Percentiles rank a stretch among this genome's conserved stretches.
Evolutionary conservation across 345 rosid species (phyloP).

Genomic region (Lepidium didymum): DNA sequence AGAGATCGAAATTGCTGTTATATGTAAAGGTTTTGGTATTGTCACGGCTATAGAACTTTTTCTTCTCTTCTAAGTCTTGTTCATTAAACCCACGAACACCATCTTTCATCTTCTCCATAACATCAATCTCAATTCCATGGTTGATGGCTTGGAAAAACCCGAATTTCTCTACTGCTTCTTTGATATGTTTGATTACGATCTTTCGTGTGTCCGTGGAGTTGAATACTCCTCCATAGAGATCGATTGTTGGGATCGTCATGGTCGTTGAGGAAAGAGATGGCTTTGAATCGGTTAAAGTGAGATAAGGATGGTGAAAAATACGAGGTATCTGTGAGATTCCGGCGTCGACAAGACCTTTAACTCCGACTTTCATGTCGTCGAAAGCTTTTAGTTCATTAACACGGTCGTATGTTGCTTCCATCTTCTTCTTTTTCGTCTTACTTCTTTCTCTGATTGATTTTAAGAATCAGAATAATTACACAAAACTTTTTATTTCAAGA

Average conservation of each 20-base stretch:
- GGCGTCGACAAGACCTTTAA: conserved; percentile 30
- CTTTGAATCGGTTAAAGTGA: not conserved
- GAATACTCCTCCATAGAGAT: conserved; percentile 15
- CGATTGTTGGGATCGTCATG: conserved; percentile 21
- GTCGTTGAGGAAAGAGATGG: not conserved
- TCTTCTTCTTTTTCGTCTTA: not conserved
- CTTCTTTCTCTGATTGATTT: not conserved
- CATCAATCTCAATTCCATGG: conserved; percentile 9
- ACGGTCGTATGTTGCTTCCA: conserved; percentile 13
- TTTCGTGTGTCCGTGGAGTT: not conserved
- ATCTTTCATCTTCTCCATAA: conserved; percentile 18
- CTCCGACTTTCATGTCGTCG: conserved; percentile 26
- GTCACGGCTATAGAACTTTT: conserved; percentile 10
- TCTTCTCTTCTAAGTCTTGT: conserved; percentile 21
- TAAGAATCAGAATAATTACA: not conserved
- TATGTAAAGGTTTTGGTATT: not conserved
- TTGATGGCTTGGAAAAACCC: conserved; percentile 24
- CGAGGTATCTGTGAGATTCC: conserved; percentile 20
- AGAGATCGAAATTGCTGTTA: conserved; percentile 29
- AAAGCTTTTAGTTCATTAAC: conserved; percentile 22
- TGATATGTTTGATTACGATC: not conserved
- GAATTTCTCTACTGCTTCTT: conserved; percentile 16
- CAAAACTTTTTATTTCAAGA: no score
- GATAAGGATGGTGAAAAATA: conserved; percentile 14
- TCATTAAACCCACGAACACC: conserved; percentile 21